Conservation (phyloP, 108 stramenopile genomes). For the Heterococcus sp. region DNA sequence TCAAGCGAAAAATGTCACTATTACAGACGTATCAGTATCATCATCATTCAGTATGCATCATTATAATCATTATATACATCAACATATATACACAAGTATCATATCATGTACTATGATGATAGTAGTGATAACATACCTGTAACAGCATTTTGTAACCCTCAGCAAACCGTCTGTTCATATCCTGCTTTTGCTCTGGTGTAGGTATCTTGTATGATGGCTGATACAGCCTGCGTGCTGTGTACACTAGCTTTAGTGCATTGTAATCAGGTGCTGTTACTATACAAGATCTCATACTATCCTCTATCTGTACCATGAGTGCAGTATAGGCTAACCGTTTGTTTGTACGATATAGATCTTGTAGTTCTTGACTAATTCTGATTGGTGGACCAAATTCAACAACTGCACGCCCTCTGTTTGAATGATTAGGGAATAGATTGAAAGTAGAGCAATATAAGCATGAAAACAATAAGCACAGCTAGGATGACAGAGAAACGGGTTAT, state of each 20-base stretch:
- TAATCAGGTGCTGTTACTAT: conserved; percentile 92
- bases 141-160: conserved; percentile 81
- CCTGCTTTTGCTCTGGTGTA: conserved; percentile 71
- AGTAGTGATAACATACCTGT: no score
- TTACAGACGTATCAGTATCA: no score
- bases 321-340: conserved; percentile 70
- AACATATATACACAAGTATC: no score
- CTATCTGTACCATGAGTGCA: conserved; percentile 71
- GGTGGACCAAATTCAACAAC: conserved; percentile 59
- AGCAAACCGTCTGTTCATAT: conserved; percentile 85
- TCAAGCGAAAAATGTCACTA: no score
- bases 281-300: conserved; percentile 76
- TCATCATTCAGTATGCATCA: no score
- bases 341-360: conserved; percentile 34
- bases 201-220: conserved; percentile 60
- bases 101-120: no score
- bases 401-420: conserved; percentile 36
- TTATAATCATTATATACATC: no score
- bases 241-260: conserved; percentile 81
- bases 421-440: no score
- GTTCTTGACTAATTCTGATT: conserved; percentile 43
- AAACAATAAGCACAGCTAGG: no score
- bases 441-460: no score
- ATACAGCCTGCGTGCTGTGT: conserved; percentile 85
- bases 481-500: no score